These are phyloP conservation scores for Penicillium sp. DNA, from an alignment of 2,329 filamentous ascomycete species.

Conservation along the genomic window DNA sequence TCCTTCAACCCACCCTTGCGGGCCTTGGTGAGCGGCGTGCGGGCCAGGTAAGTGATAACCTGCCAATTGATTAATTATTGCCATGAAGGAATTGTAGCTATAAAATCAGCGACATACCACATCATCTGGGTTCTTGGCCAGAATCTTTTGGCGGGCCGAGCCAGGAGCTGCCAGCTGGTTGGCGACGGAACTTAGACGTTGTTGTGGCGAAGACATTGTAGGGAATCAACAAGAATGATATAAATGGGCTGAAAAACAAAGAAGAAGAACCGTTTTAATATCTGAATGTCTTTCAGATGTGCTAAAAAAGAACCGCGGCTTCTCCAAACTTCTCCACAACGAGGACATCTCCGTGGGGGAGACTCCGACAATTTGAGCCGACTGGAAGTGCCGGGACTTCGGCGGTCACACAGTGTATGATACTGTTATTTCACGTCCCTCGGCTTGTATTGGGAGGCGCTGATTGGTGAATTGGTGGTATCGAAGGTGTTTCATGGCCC, in stretches of 20 bases:
- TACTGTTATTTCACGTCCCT: constrained; percentile 29
- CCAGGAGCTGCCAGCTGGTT: constrained; percentile 39
- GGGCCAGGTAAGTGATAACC: constrained; percentile 44
- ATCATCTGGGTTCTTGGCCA: constrained; percentile 42
- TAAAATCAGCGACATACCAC: constrained; percentile 32
- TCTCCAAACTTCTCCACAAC: background rate
- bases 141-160: constrained; percentile 32
- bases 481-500: background rate
- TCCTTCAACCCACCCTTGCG: constrained; percentile 44
- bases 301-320: constrained; percentile 27
- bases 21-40: constrained; percentile 43
- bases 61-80: constrained; percentile 17
- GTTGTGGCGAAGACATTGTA: constrained; percentile 41
- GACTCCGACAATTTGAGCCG: constrained; percentile 16
- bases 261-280: constrained; percentile 11
- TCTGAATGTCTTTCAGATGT: constrained; percentile 2
- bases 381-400: constrained; percentile 27
- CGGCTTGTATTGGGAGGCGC: constrained; percentile 6
- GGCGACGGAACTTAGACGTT: constrained; percentile 43
- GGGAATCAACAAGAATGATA: background rate
- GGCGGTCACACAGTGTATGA: constrained; percentile 22
- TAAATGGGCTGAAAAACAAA: background rate
- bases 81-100: background rate
- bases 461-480: constrained; percentile 5
- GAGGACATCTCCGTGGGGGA: background rate